These are phyloP conservation scores for Eucalyptus brandiana DNA, from an alignment of 345 rosid genomes.

Conservation along the genomic window DNA sequence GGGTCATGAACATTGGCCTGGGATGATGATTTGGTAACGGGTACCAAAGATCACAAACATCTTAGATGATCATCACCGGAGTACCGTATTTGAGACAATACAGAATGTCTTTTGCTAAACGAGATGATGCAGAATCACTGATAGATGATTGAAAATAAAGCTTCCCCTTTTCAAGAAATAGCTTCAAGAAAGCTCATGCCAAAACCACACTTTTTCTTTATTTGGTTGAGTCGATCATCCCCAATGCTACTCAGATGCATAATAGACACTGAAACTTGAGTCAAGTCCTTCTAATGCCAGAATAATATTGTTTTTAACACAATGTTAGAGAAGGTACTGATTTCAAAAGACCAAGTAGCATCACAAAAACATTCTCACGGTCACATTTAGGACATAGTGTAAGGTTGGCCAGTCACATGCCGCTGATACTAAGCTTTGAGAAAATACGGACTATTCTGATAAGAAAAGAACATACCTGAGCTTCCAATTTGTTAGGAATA, in stretches of 20 bases:
- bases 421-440: background rate
- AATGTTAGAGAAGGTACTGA: background rate
- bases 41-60: background rate
- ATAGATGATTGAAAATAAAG: background rate
- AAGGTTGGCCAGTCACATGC: background rate
- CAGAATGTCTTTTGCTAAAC: background rate
- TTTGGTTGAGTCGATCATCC: background rate
- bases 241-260: background rate
- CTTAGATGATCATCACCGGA: background rate
- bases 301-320: background rate
- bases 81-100: background rate
- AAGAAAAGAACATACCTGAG: slow-evolving; percentile 42
- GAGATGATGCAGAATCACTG: background rate
- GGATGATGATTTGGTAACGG: background rate
- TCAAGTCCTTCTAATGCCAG: background rate
- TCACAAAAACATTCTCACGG: background rate
- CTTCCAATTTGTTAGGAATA: slow-evolving; percentile 85
- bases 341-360: background rate
- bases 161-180: background rate
- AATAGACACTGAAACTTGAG: background rate
- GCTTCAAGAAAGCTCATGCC: background rate
- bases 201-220: background rate
- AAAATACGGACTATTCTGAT: background rate
- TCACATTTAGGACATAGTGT: background rate
- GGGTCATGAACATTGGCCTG: background rate